phyloP scores from a whole-genome alignment of 1,284 basidiomycete genomes.

The Fomes fomentarius region DNA sequence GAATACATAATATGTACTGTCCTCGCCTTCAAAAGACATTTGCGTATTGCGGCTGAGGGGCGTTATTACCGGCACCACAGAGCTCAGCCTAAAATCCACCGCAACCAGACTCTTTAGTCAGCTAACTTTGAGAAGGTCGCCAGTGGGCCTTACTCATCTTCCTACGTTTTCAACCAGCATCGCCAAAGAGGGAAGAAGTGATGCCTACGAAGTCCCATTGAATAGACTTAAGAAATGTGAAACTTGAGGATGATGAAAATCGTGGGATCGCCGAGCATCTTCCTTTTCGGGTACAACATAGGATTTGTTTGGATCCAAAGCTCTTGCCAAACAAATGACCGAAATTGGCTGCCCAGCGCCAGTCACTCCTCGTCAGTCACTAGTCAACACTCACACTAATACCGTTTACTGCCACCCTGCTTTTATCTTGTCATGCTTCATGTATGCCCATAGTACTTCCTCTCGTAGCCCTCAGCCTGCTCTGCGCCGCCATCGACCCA shows the following conservation, averaged over 20 bases:
- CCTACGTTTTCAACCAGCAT: slow-evolving; percentile 14
- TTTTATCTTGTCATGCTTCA: slow-evolving; percentile 11
- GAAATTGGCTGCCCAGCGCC: slow-evolving; percentile 7
- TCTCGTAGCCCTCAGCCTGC: slow-evolving; percentile 76
- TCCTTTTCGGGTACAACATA: neutral
- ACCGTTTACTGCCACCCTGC: neutral
- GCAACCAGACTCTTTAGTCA: too few relatives aligned
- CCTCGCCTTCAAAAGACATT: too few relatives aligned
- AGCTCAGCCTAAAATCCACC: neutral
- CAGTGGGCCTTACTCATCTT: slow-evolving; percentile 21
- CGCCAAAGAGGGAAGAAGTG: slow-evolving; percentile 19
- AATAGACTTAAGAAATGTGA: neutral
- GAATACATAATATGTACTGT: too few relatives aligned
- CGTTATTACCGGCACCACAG: too few relatives aligned
- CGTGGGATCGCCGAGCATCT: too few relatives aligned
- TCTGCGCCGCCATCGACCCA: slow-evolving; percentile 87
- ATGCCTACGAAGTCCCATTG: slow-evolving; percentile 18
- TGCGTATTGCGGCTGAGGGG: too few relatives aligned
- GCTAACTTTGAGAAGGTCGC: slow-evolving; percentile 19
- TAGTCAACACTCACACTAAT: neutral
- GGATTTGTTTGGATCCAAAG: slow-evolving; percentile 22
- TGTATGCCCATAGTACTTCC: slow-evolving; percentile 30
- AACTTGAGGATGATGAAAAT: too few relatives aligned
- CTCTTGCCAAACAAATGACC: slow-evolving; percentile 24
- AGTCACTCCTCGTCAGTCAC: slow-evolving; percentile 2